phyloP scores from a whole-genome alignment of 306 rosid genomes.

The Pachyrhizus erosus region DNA sequence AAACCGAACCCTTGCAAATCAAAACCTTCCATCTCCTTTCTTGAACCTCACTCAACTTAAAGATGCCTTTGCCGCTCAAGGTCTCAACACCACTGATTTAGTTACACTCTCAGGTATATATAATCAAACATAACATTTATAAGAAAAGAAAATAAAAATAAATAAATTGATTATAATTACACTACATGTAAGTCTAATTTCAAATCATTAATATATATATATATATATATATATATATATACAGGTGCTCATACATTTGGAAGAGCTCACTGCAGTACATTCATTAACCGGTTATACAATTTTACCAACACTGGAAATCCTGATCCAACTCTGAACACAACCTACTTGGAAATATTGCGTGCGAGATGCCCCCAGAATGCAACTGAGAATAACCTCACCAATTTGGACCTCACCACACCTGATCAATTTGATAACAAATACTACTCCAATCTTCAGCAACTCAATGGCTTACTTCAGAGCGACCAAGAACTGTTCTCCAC shows the following conservation, averaged over 20 bases:
- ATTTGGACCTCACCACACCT: slow-evolving; percentile 43
- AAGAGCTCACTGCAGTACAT: slow-evolving; percentile 36
- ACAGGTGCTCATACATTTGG: slow-evolving; percentile 56
- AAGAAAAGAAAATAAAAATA: too few species aligned
- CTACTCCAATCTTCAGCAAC: slow-evolving; percentile 35
- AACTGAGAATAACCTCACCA: not conserved
- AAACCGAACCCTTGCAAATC: too few species aligned
- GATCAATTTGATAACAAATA: slow-evolving; percentile 26
- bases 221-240: too few species aligned
- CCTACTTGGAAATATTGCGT: not conserved
- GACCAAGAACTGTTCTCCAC: slow-evolving; percentile 46
- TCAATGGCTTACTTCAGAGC: slow-evolving; percentile 40
- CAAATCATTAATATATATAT: too few species aligned
- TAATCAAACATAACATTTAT: too few species aligned
- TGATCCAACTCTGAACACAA: slow-evolving; percentile 37
- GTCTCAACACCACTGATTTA: too few species aligned
- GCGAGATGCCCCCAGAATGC: slow-evolving; percentile 28
- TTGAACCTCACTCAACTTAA: too few species aligned
- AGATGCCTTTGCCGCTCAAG: too few species aligned
- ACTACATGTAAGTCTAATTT: too few species aligned
- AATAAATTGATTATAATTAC: too few species aligned
- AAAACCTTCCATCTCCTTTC: too few species aligned
- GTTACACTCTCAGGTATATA: too few species aligned
- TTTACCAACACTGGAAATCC: slow-evolving; percentile 33
- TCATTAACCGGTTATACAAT: slow-evolving; percentile 35